Conservation (phyloP, 352 stramenopile species). For the Achlya hypogyna region DNA sequence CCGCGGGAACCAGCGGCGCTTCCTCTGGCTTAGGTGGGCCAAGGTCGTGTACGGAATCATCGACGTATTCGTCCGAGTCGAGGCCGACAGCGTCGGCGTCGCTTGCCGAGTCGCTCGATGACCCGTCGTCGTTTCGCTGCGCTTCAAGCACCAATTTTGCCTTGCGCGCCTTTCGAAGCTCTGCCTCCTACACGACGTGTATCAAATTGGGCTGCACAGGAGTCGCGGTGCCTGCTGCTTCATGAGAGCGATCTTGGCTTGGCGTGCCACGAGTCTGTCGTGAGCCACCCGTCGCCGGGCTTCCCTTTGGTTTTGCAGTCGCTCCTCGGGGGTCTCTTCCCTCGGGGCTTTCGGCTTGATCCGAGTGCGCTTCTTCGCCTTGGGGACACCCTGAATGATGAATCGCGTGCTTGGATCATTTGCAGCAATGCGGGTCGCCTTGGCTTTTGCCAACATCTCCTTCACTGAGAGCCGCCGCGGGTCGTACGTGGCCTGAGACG, state of each 20-base stretch:
- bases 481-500: background rate
- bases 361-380: conserved; percentile 23
- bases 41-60: background rate
- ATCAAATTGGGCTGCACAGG: conserved; percentile 12
- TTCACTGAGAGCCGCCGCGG: background rate
- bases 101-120: conserved; percentile 44
- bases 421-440: conserved; percentile 21
- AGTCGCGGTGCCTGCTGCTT: conserved; percentile 25
- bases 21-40: background rate
- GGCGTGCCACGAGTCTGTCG: conserved; percentile 44
- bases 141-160: background rate
- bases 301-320: conserved; percentile 30
- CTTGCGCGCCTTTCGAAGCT: background rate
- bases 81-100: conserved; percentile 38
- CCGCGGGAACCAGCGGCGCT: background rate
- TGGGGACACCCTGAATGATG: conserved; percentile 29
- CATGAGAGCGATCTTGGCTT: conserved; percentile 37
- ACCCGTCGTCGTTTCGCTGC: conserved; percentile 9
- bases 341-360: background rate
- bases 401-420: conserved; percentile 26
- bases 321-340: conserved; percentile 7
- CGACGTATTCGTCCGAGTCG: conserved; percentile 17
- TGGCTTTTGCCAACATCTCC: conserved; percentile 8
- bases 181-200: conserved; percentile 13
- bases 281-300: conserved; percentile 41